Base-by-base conservation (phyloP, 306 rosid species). In the Cucumis hystrix region DNA sequence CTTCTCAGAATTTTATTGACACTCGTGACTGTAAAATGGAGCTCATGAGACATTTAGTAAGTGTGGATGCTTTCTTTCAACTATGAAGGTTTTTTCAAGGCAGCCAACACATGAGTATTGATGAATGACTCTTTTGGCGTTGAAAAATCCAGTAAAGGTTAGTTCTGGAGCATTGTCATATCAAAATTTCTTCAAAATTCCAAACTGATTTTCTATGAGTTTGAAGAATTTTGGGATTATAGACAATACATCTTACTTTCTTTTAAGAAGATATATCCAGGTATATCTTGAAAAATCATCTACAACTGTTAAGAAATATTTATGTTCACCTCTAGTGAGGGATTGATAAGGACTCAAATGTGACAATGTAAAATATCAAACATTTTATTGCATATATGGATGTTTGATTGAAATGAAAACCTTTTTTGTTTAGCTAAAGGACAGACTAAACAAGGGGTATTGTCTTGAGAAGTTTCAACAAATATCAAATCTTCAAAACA, bases 181-280 rank as follows among this genome's bases (percentile, higher is more conserved):
- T 15, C 58, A 2, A 6, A 54, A 54, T 0, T 6, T 0, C 10
- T 54, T 54, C 0, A 17, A 1, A 6, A 6, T 0, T 1, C 7
- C 10, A 7, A 16, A 54, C 10, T 54, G 10, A 6, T 1, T 17
- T 2, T 54, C 21, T 1, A 17, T 6, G 0, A 16, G 1, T 0
- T 2, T 0, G 7, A 54, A 54, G 18, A 54, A 54, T 0, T 0
- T 6, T 0, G 0, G 58, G 10, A 5, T 28, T 28, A 54, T 1
- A 0, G 18, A 1, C 0, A 6, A 1, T 1, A 1, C 30, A 28
- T 28, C 2, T 0, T 0, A 3, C 58, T 15, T 54, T 9, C 1
- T 1, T 1, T 7, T 54, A 6, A 0, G 8, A 1, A 54, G 0
- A 6, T 16, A 54, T 4, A 7, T 7, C 21, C 4, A 12, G 2